Conservation (phyloP, 345 rosid genomes). For the Tarenaya hassleriana region DNA sequence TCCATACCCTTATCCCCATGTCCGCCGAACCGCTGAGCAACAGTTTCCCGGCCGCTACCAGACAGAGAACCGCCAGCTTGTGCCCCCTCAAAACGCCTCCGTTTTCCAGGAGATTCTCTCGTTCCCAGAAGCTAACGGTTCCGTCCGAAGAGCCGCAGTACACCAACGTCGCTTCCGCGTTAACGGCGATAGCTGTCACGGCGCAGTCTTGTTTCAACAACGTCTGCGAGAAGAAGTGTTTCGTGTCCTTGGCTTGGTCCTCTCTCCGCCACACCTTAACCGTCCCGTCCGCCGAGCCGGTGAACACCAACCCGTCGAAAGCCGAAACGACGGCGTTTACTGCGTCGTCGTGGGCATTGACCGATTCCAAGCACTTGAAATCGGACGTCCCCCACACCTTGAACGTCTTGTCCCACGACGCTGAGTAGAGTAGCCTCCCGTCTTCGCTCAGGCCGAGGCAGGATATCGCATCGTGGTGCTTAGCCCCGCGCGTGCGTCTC, state of each 20-base stretch:
- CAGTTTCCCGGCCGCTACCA: conserved; percentile 38
- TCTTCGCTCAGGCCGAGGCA: conserved; percentile 39
- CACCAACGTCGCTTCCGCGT: conserved; percentile 25
- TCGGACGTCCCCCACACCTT: conserved; percentile 37
- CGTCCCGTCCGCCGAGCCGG: conserved; percentile 46
- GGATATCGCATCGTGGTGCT: conserved; percentile 38
- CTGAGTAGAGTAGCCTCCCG: conserved; percentile 32
- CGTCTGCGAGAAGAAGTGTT: conserved; percentile 41
- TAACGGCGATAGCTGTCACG: conserved; percentile 50
- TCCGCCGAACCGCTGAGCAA: conserved; percentile 65
- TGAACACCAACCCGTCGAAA: conserved; percentile 32
- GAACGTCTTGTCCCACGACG: conserved; percentile 44
- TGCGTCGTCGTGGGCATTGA: conserved; percentile 41
- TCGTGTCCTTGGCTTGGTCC: conserved; percentile 29
- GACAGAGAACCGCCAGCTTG: conserved; percentile 43
- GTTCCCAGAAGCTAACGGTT: conserved; percentile 42
- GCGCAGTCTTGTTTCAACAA: conserved; percentile 49
- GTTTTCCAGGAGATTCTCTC: conserved; percentile 26
- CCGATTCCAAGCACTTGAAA: conserved; percentile 36
- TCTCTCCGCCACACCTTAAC: conserved; percentile 42
- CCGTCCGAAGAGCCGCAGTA: conserved; percentile 53
- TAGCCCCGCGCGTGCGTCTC: conserved; percentile 33
- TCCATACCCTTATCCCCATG: conserved; percentile 51
- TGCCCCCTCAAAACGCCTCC: conserved; percentile 46
- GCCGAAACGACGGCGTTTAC: conserved; percentile 34